These are phyloP conservation scores for Ceratocystis lukuohia DNA, from an alignment of 2,329 filamentous ascomycete genomes.

Conservation along the genomic window DNA sequence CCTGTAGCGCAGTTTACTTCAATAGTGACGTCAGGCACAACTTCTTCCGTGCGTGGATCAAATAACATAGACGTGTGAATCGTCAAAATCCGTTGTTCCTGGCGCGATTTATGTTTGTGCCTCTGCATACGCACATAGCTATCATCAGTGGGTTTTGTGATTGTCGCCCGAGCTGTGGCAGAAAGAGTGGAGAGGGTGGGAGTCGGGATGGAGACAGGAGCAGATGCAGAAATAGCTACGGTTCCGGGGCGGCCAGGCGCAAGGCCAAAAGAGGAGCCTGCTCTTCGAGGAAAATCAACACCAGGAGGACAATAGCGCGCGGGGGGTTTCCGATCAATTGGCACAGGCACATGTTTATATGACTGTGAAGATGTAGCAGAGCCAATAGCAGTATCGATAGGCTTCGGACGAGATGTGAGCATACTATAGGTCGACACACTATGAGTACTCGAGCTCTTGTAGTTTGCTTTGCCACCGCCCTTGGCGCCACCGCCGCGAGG, in stretches of 20 bases:
- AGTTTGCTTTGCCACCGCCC: neutral
- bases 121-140: constrained; percentile 11
- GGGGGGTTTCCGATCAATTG: neutral
- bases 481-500: neutral
- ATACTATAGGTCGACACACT: neutral
- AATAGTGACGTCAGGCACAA: constrained; percentile 32
- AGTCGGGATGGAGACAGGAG: neutral
- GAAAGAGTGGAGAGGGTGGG: neutral
- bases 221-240: neutral
- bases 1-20: constrained; percentile 30
- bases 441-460: constrained; percentile 8
- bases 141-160: constrained; percentile 6
- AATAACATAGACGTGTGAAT: constrained; percentile 37
- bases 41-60: constrained; percentile 32
- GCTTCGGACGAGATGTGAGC: neutral
- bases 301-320: neutral
- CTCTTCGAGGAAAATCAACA: neutral
- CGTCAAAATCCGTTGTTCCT: constrained; percentile 21
- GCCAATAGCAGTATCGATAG: neutral
- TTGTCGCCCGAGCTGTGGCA: neutral
- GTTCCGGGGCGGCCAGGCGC: neutral
- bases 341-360: neutral
- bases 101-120: constrained; percentile 2
- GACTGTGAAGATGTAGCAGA: neutral
- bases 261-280: neutral